Evolutionary conservation across 2,329 filamentous ascomycete genomes (phyloP).

Genomic region (Cercospora sp.): DNA sequence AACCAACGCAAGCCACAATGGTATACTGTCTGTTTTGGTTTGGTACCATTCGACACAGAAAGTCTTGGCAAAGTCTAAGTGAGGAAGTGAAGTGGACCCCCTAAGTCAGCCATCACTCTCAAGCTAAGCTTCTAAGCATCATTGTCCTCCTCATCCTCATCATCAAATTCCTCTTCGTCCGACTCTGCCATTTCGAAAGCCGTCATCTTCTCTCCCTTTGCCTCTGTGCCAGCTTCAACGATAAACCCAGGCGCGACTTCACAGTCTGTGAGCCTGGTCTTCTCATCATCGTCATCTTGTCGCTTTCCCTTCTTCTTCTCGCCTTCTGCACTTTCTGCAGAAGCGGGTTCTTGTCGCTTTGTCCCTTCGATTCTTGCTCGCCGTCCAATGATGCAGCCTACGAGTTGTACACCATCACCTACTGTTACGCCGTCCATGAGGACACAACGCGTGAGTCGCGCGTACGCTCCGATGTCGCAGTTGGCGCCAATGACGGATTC

Average conservation of each 20-base stretch:
- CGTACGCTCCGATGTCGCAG: slow-evolving; percentile 83
- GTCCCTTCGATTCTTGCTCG: slow-evolving; percentile 76
- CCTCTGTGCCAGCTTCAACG: slow-evolving; percentile 72
- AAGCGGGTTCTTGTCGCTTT: slow-evolving; percentile 20
- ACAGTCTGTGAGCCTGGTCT: slow-evolving; percentile 73
- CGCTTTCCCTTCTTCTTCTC: slow-evolving; percentile 40
- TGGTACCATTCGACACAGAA: neutral
- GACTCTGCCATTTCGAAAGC: slow-evolving; percentile 47
- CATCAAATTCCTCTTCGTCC: slow-evolving; percentile 36
- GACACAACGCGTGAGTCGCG: slow-evolving; percentile 80
- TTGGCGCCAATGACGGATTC: slow-evolving; percentile 85
- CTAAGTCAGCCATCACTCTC: neutral
- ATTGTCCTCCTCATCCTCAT: slow-evolving; percentile 27
- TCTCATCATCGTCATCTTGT: slow-evolving; percentile 55
- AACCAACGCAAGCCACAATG: neutral
- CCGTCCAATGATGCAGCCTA: slow-evolving; percentile 81
- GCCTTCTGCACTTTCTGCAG: slow-evolving; percentile 46
- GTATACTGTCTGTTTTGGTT: neutral
- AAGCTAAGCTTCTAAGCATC: neutral
- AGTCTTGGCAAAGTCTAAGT: neutral
- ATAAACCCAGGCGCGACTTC: slow-evolving; percentile 86
- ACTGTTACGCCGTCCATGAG: slow-evolving; percentile 90
- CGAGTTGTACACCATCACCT: slow-evolving; percentile 79
- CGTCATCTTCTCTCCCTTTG: slow-evolving; percentile 65
- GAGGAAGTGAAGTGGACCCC: neutral